These are phyloP conservation scores for sunflower (Helianthus annuus) DNA, from an alignment of 129 eudicot genomes.

Conservation along the genomic window DNA sequence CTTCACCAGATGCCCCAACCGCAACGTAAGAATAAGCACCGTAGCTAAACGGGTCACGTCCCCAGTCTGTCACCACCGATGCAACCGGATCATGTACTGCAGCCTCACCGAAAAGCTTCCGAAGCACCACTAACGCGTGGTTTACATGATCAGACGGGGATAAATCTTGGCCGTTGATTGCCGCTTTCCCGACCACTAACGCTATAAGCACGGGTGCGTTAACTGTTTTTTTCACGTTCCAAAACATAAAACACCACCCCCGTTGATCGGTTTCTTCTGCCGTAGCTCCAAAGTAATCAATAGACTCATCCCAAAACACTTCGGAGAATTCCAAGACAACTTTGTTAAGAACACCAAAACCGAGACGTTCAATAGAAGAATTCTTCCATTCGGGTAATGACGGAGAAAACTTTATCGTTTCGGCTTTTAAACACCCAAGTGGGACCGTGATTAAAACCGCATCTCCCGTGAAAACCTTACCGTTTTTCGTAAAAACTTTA, in stretches of 20 bases:
- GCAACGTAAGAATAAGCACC: constrained; percentile 99
- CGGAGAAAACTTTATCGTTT: constrained; percentile 77
- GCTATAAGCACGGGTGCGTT: constrained; percentile 98
- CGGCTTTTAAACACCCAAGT: constrained; percentile 88
- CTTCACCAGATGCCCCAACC: constrained; percentile 95
- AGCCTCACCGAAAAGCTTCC: constrained; percentile 83
- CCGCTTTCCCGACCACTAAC: constrained; percentile 93
- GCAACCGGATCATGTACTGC: constrained; percentile 84
- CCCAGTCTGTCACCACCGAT: constrained; percentile 97
- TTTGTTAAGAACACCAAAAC: constrained; percentile 95
- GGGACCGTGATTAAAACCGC: constrained; percentile 89
- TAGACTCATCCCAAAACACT: constrained; percentile 96
- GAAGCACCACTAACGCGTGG: constrained; percentile 76
- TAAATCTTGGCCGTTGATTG: constrained; percentile 59
- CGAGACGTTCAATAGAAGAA: constrained; percentile 78
- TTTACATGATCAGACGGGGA: constrained; percentile 66
- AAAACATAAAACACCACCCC: constrained; percentile 97
- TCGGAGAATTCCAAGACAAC: constrained; percentile 82
- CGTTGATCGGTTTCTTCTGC: constrained; percentile 75
- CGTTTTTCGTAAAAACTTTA: constrained; percentile 71
- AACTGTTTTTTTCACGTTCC: constrained; percentile 95
- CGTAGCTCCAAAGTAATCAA: constrained; percentile 98
- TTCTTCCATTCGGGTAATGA: constrained; percentile 83
- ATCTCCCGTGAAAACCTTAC: constrained; percentile 71
- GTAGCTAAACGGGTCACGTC: constrained; percentile 91